phyloP scores from a whole-genome alignment of 345 rosid genomes.

The Nephelium lappaceum region DNA sequence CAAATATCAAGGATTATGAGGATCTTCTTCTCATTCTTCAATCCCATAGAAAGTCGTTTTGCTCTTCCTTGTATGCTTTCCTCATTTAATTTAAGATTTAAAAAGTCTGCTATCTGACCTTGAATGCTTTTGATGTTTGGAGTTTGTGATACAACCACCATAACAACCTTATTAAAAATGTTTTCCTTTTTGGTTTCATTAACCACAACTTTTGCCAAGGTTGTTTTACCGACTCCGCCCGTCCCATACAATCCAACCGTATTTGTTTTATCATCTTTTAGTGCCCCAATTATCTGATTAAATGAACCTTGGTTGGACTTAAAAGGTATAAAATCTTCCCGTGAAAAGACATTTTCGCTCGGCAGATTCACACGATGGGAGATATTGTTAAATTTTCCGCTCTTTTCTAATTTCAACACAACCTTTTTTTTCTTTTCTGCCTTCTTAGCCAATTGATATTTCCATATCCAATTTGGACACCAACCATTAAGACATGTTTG shows the following conservation, averaged over 20 bases:
- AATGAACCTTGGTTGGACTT: not conserved
- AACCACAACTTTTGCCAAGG: conserved; percentile 13
- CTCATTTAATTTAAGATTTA: not conserved
- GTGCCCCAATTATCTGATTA: not conserved
- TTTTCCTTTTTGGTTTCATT: not conserved
- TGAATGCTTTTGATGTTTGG: not conserved
- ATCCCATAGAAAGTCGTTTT: too few relatives aligned
- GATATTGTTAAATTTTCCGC: not conserved
- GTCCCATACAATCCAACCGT: conserved; percentile 25
- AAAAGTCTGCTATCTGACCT: not conserved
- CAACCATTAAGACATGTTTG: not conserved
- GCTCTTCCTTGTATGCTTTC: not conserved
- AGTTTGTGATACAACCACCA: not conserved
- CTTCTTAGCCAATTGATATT: not conserved
- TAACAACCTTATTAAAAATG: conserved; percentile 17
- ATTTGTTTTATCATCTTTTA: not conserved
- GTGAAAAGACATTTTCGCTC: not conserved
- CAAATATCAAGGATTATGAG: too few relatives aligned
- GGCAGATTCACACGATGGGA: not conserved
- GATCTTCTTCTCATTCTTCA: too few relatives aligned
- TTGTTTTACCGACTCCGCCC: conserved; percentile 18
- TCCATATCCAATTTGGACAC: conserved; percentile 8
- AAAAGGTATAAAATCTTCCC: not conserved
- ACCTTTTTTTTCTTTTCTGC: not conserved
- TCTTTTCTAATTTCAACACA: not conserved